These are phyloP conservation scores for Teunomyces barrocoloradensis DNA, from an alignment of 805 yeast species.

Conservation along the genomic window DNA sequence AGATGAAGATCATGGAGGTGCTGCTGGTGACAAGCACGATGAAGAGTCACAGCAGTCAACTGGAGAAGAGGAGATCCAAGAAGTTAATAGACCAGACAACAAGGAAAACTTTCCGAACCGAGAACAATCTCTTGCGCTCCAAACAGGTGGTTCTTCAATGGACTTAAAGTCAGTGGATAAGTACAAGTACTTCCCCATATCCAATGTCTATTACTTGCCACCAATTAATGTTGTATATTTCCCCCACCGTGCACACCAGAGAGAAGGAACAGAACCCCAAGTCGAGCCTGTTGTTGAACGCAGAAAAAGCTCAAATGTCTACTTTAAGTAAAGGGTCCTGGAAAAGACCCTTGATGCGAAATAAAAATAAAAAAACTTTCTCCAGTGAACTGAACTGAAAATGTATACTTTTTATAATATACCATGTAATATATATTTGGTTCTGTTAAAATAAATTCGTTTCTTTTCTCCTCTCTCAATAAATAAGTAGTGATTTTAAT, in stretches of 20 bases:
- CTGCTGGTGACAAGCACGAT: neutral
- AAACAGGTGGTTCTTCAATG: neutral
- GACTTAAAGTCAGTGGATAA: conserved; percentile 11
- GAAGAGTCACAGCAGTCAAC: conserved; percentile 3
- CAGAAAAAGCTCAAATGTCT: conserved; percentile 15
- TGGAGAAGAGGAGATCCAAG: conserved; percentile 2
- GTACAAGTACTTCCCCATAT: conserved; percentile 53
- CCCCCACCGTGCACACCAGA: conserved; percentile 54
- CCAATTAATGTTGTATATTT: conserved; percentile 56
- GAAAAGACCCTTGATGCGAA: too few relatives aligned
- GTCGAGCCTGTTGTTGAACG: conserved; percentile 10
- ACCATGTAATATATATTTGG: neutral
- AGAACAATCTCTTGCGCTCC: conserved; percentile 1
- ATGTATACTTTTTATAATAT: neutral
- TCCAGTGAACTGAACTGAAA: neutral
- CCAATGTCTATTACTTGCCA: conserved; percentile 49
- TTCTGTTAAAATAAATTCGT: neutral
- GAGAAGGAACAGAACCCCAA: conserved; percentile 3
- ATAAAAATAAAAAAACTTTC: too few relatives aligned
- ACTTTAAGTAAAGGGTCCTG: conserved; percentile 9
- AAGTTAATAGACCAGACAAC: neutral
- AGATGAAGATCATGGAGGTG: neutral
- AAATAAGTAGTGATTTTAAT: conserved; percentile 3
- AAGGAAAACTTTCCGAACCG: neutral
- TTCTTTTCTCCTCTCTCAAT: neutral